Evolutionary conservation across 805 yeast species (phyloP).

Genomic region (Candida yuanshanica): DNA sequence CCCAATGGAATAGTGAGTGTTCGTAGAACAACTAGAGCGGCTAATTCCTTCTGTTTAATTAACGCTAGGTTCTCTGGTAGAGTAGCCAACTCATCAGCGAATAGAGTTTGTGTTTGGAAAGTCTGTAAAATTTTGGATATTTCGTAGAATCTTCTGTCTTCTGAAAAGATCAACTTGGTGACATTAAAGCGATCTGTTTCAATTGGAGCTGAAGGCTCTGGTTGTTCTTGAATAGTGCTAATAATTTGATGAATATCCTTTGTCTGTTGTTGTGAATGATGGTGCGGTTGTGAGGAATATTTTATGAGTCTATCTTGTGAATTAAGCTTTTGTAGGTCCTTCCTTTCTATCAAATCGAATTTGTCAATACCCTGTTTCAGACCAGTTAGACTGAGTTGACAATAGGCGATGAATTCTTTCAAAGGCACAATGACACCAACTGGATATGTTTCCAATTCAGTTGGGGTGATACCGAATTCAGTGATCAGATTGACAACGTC

Average conservation of each 20-base stretch:
- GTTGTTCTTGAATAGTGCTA: slow-evolving; percentile 36
- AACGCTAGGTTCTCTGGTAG: slow-evolving; percentile 53
- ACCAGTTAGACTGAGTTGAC: slow-evolving; percentile 47
- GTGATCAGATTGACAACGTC: slow-evolving; percentile 60
- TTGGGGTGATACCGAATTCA: slow-evolving; percentile 44
- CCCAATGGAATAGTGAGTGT: slow-evolving; percentile 77
- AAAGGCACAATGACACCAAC: slow-evolving; percentile 65
- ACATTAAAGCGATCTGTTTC: slow-evolving; percentile 64
- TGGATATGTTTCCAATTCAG: slow-evolving; percentile 64
- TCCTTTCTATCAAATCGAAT: slow-evolving; percentile 58
- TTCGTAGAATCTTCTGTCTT: slow-evolving; percentile 76
- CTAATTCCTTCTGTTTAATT: slow-evolving; percentile 49
- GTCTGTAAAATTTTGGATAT: slow-evolving; percentile 67
- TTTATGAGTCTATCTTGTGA: neutral
- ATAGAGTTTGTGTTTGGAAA: slow-evolving; percentile 55
- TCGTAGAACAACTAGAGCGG: slow-evolving; percentile 57
- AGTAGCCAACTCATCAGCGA: slow-evolving; percentile 18
- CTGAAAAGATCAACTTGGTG: slow-evolving; percentile 67
- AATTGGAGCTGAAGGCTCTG: slow-evolving; percentile 48
- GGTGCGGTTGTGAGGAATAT: slow-evolving; percentile 5
- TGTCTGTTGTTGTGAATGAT: slow-evolving; percentile 12
- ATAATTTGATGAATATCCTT: slow-evolving; percentile 40
- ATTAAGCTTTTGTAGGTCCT: slow-evolving; percentile 43
- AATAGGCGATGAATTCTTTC: slow-evolving; percentile 51
- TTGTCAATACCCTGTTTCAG: slow-evolving; percentile 36